Base-by-base conservation (phyloP, 2,329 filamentous ascomycete genomes). In the Arthrobotrys musiformis region DNA sequence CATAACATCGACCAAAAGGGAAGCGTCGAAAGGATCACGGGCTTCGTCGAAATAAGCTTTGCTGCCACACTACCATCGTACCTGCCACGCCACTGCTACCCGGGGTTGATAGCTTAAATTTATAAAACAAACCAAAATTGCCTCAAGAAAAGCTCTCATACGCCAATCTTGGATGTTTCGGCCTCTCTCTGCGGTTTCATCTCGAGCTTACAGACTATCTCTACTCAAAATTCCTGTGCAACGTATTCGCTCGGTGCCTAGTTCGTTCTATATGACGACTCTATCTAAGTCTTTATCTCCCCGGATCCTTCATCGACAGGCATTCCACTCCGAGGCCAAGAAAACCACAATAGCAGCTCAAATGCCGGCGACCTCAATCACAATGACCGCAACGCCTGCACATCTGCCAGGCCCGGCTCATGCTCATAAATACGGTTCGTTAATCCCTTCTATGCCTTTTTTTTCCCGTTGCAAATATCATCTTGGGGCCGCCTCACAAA, bases 341-440 rank as follows among this genome's bases (percentile, higher is more conserved):
- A 56, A 58, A 37, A 63, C 61, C 8, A 17, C 40, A 42, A 42
- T 1, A 42, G 11, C 11, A 42, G 9, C 40, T 2, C 40, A 15
- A 8, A 42, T 42, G 37, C 17, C 67, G 28, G 26, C 44, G 46
- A 35, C 56, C 24, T 42, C 50, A 17, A 42, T 42, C 19, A 24
- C 37, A 1, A 66, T 52, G 61, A 40, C 52, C 26, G 33, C 69
- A 22, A 24, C 69, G 24, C 42, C 52, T 37, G 40, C 69, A 44
- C 40, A 28, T 67, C 60, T 64, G 69, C 37, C 60, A 46, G 33
- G 48, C 60, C 48, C 58, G 58, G n/a, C 19, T 22, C 61, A 66
- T 42, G 24, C 28, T 15, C 61, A 11, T 22, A 73, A 73, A 67
- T 73, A 60, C 44, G 61, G 69, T 73, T 17, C 37, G 69, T 73